Base-by-base conservation (phyloP, 2,329 filamentous ascomycete species). In the Alternaria dauci region DNA sequence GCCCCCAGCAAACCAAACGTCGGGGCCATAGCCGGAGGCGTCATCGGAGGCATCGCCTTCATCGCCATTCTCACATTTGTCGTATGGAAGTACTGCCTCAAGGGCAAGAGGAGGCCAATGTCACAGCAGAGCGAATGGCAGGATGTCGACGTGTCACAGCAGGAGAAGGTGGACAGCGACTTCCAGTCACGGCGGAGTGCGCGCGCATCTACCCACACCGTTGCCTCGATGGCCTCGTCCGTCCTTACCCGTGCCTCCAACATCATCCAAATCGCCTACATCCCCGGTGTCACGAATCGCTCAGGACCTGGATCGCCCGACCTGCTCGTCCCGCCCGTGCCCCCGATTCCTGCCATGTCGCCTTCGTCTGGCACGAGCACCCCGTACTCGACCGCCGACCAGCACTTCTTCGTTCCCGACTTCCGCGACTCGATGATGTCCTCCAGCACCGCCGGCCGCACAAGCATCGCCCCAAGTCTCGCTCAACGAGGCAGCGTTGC, bases 201-300 rank as follows among this genome's bases (percentile, higher is more conserved):
- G 66, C 86, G 93, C 69, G 87, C 91, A 56, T 95, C 94, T 11
- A 91, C 92, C 44, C 89, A 95, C 76, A 92, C 92, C n/a, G 90
- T 94, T 55, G 87, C 91, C 72, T 98, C 94, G 12, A 93, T 99
- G 75, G 95, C 95, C 16, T 97, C 94, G 9, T 98, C 94, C 26
- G 93, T 98, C 60, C 87, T 97, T 62, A 98, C 95, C 18, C 89
- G 95, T 63, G 95, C 95, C 50, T 98, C 95, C 73, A 99, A 99
- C 82, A 94, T 99, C 76, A 99, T 99, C 72, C 95, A 98, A 81
- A 99, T 99, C 80, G 95, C 95, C 57, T 99, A 98, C 79, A 98
- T 99, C 68, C 95, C 95, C 14, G 95, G 95, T 61, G 94, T 98
- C 72, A 97, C 93, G 62, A 97, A 97, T 81, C 88, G 94, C 68